These are phyloP conservation scores for Blastomyces percursus DNA, from an alignment of 2,329 filamentous ascomycete genomes.

Conservation along the genomic window DNA sequence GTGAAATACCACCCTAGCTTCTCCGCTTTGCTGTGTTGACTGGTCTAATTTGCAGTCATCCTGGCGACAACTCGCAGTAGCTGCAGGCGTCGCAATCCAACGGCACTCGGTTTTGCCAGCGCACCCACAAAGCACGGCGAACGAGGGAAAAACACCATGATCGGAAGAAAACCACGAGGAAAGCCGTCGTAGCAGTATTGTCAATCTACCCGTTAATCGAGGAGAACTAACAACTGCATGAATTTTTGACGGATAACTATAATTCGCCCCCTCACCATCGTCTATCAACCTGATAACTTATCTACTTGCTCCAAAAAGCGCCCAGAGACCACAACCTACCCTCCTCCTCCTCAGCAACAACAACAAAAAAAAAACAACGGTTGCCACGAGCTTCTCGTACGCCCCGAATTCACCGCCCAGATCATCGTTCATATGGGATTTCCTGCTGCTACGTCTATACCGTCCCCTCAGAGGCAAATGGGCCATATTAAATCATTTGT, in stretches of 20 bases:
- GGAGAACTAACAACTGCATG: background rate
- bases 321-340: background rate
- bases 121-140: conserved; percentile 1
- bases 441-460: background rate
- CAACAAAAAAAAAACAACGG: too few relatives aligned
- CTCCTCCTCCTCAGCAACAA: too few relatives aligned
- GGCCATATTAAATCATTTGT: background rate
- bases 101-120: conserved; percentile 1
- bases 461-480: background rate
- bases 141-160: background rate
- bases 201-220: background rate
- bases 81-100: background rate
- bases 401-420: background rate
- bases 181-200: background rate
- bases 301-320: background rate
- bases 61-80: background rate
- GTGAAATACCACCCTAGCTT: background rate
- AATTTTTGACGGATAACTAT: background rate
- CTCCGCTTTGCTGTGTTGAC: background rate
- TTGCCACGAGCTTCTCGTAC: background rate
- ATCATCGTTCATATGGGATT: background rate
- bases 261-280: background rate
- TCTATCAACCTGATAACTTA: background rate
- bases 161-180: background rate
- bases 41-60: conserved; percentile 5